Base-by-base conservation (phyloP, 2,329 filamentous ascomycete species). In the Plectosphaerella plurivora region DNA sequence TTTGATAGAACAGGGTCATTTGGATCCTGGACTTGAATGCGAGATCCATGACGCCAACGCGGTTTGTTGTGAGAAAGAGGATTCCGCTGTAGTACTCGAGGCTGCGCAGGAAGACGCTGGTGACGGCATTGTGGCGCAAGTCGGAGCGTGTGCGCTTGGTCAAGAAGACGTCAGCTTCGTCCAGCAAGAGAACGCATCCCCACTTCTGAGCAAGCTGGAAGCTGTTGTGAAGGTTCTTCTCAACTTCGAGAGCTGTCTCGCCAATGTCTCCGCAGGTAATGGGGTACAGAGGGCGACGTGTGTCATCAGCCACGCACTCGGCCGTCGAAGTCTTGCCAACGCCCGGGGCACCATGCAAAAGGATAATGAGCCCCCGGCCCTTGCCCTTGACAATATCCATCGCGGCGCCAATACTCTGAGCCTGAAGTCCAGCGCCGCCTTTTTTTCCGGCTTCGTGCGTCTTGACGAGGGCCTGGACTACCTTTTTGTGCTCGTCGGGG, bases 21-120 rank as follows among this genome's bases (percentile, higher is more conserved):
- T 69, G 65, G 1, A 67, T 57, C 2, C 65, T 60, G 0, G 65
- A 68, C 3, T 64, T 61, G 47, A 68, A 65, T 0, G 65, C 65
- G 2, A 67, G 63, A n/a, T 67, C 65, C 28, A 68, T 66, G 0
- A 58, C 51, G 0, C 61, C 65, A 0, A 65, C 60, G 1, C 64
- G 49, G 41, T 68, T 68, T 0, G 65, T 64, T 0, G 61, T 63
- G 2, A 69, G 53, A 20, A 69, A 68, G 0, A 68, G 22, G 10
- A 68, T 67, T 2, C 66, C 65, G 8, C 64, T 53, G 36, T 62
- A 68, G 36, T 57, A 63, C 35, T 67, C 65, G 1, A 69, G 60
- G 0, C 61, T 61, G 1, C 62, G 53, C 1, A 68, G 57, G 45
- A 68, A 68, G 5, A 60, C 51, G 1, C 51, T 49, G 0, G 53